A percentile compares a stretch with the other conserved stretches of the same genome.
Conservation (phyloP, 345 rosid species). For the sweet orange (Citrus sinensis) region DNA sequence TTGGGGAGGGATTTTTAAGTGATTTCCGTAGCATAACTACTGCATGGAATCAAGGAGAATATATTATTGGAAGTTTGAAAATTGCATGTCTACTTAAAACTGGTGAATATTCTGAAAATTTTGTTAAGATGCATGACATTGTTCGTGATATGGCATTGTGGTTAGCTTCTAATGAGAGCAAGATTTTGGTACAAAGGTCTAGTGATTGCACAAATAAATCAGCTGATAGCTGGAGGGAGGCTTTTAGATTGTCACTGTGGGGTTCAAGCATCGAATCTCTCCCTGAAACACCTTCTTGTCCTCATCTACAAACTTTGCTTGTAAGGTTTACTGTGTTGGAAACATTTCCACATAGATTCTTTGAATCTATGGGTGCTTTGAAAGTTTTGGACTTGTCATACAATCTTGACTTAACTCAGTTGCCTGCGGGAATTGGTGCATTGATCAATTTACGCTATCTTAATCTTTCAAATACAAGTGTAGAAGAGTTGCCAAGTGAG, state of each 20-base stretch:
- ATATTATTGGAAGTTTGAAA: conserved; percentile 7
- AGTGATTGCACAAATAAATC: not conserved
- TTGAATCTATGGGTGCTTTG: not conserved
- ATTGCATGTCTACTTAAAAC: conserved; percentile 20
- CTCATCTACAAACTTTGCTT: conserved; percentile 7
- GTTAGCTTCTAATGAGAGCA: not conserved
- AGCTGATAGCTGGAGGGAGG: not conserved
- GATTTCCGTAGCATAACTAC: not conserved
- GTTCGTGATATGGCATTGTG: conserved; percentile 26
- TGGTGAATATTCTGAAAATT: not conserved
- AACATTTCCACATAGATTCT: not conserved
- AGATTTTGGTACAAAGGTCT: not conserved
- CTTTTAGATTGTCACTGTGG: not conserved
- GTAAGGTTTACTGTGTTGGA: not conserved
- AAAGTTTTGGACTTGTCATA: not conserved
- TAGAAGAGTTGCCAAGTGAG: not conserved
- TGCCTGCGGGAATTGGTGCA: not conserved
- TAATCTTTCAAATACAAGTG: conserved; percentile 10
- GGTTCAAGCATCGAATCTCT: not conserved
- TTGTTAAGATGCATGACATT: conserved; percentile 25
- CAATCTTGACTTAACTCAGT: not conserved
- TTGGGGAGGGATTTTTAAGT: conserved; percentile 24
- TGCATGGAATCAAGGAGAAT: not conserved
- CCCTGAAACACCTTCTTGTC: not conserved
- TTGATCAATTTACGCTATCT: conserved; percentile 10